phyloP scores from a whole-genome alignment of 176 grass and related monocot species.

The Bothriochloa decipiens region DNA sequence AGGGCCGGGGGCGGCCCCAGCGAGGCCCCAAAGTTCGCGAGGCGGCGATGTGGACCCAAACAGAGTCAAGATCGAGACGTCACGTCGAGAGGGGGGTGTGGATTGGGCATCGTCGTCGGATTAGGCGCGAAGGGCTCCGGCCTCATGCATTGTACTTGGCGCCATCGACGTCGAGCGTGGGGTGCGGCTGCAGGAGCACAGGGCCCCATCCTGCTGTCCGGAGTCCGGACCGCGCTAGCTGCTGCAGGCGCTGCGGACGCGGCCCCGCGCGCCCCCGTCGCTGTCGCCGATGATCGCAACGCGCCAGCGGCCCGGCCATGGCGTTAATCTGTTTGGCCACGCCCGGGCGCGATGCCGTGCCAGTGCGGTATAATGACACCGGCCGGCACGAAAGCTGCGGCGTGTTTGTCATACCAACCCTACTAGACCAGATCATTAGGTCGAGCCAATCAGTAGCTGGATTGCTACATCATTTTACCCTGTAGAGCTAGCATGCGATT shows the following conservation, averaged over 20 bases:
- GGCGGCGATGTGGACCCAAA: conserved; percentile 8
- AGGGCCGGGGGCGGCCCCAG: neutral
- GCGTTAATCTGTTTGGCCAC: conserved; percentile 21
- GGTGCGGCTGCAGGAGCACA: neutral
- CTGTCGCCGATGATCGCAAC: conserved; percentile 52
- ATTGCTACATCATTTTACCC: neutral
- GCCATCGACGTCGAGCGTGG: neutral
- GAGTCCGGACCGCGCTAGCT: no score
- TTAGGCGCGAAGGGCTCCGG: neutral
- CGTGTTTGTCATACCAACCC: conserved; percentile 35
- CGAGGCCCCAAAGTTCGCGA: conserved; percentile 9
- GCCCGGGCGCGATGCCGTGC: neutral
- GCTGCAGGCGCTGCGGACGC: neutral
- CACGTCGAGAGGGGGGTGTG: conserved; percentile 28
- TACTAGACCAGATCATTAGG: conserved; percentile 17
- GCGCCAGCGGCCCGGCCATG: conserved; percentile 28
- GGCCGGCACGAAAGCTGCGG: conserved; percentile 37
- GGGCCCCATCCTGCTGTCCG: neutral
- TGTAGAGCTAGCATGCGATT: neutral
- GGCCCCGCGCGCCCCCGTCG: neutral
- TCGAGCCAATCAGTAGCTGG: neutral
- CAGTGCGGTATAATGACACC: neutral
- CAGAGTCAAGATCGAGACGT: conserved; percentile 45
- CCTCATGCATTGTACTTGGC: conserved; percentile 46
- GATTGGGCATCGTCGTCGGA: neutral